These are phyloP conservation scores for Stephania yunnanensis DNA, from an alignment of 164 flowering plant species.

Conservation along the genomic window DNA sequence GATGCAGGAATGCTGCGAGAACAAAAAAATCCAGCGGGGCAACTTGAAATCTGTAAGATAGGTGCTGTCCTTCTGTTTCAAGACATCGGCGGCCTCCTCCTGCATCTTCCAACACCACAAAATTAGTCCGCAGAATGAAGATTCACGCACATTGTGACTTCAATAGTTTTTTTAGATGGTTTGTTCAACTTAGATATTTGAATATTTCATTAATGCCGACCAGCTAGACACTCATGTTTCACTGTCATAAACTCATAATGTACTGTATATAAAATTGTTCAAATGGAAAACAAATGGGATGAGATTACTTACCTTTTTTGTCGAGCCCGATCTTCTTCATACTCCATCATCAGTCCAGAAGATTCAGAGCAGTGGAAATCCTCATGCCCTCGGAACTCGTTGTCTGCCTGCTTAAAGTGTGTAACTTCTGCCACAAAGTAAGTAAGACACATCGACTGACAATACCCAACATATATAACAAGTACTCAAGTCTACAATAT, in stretches of 20 bases:
- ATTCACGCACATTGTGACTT: not conserved
- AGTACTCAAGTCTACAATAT: slow-evolving; percentile 9
- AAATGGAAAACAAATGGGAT: not conserved
- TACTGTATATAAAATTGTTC: not conserved
- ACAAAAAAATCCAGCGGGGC: slow-evolving; percentile 20
- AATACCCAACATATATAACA: slow-evolving; percentile 32
- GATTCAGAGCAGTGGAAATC: slow-evolving; percentile 68
- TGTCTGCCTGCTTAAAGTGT: slow-evolving; percentile 87
- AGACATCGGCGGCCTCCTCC: slow-evolving; percentile 68
- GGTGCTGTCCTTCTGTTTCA: slow-evolving; percentile 17
- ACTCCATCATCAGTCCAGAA: slow-evolving; percentile 77
- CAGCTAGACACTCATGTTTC: no score
- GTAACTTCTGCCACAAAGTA: slow-evolving; percentile 98
- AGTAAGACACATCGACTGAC: slow-evolving; percentile 93
- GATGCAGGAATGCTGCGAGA: not conserved
- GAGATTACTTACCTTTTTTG: slow-evolving; percentile 65
- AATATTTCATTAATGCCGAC: no score
- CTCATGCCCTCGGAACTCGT: slow-evolving; percentile 76
- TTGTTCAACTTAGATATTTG: not conserved
- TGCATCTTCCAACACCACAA: slow-evolving; percentile 22
- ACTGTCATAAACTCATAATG: no score
- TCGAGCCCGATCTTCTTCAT: slow-evolving; percentile 75
- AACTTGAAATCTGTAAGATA: slow-evolving; percentile 7
- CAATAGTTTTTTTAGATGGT: not conserved
- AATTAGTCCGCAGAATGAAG: not conserved